Evolutionary conservation across 2,329 filamentous ascomycete species (phyloP).

Genomic region (Penicillium freii): DNA sequence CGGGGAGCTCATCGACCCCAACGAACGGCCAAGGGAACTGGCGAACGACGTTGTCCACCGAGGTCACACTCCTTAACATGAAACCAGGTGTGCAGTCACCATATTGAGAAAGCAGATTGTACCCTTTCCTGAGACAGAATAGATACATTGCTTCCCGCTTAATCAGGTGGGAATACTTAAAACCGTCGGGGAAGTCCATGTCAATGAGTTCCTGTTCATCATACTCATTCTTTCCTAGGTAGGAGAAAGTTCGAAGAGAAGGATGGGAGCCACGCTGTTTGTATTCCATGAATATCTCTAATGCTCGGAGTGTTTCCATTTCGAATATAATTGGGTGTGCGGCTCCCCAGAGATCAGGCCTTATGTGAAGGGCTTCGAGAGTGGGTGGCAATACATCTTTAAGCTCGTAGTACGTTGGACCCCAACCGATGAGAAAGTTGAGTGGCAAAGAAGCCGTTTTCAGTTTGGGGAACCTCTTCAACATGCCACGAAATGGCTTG

Average conservation of each 20-base stretch:
- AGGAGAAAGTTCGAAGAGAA: background rate
- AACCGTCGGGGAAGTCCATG: background rate
- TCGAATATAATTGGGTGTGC: background rate
- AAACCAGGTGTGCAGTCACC: background rate
- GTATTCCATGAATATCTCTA: background rate
- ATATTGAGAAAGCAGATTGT: background rate
- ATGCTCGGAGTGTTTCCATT: background rate
- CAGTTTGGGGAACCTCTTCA: background rate
- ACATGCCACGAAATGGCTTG: background rate
- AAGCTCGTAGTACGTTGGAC: background rate
- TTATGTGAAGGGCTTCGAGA: background rate
- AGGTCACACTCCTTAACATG: background rate
- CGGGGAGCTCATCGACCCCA: background rate
- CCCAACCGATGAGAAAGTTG: background rate
- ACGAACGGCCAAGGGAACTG: slow-evolving; percentile 1
- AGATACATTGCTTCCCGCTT: background rate
- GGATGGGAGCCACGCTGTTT: background rate
- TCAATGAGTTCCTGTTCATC: background rate
- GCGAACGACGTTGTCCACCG: background rate
- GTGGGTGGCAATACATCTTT: background rate
- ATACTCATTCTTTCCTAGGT: background rate
- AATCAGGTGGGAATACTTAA: background rate
- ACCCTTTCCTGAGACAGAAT: background rate
- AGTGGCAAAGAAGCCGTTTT: background rate
- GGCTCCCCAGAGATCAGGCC: background rate